Evolutionary conservation across 2,329 filamentous ascomycete genomes (phyloP).

Genomic region (Fusarium sp.): DNA sequence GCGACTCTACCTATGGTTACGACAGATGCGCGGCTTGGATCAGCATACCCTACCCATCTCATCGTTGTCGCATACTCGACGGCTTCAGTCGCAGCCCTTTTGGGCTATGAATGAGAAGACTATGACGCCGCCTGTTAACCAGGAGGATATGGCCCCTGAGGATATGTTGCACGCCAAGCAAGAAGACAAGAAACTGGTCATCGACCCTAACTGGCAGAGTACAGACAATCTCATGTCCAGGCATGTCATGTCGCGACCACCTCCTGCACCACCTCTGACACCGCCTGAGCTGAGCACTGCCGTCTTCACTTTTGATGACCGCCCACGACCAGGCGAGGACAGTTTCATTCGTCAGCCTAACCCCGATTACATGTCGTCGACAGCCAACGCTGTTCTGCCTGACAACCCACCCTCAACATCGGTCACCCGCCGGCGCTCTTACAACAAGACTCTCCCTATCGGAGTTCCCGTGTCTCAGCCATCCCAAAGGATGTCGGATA

Average conservation of each 20-base stretch:
- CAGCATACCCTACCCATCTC: slow-evolving; percentile 34
- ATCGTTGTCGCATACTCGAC: slow-evolving; percentile 31
- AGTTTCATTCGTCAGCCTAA: slow-evolving; percentile 61
- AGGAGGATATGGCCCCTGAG: slow-evolving; percentile 6
- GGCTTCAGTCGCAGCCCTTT: slow-evolving; percentile 29
- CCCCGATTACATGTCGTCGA: slow-evolving; percentile 59
- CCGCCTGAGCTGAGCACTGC: slow-evolving; percentile 57
- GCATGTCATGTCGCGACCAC: slow-evolving; percentile 51
- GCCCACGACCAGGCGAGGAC: slow-evolving; percentile 44
- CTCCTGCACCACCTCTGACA: slow-evolving; percentile 61
- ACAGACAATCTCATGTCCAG: slow-evolving; percentile 43
- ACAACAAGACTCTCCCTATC: slow-evolving; percentile 54
- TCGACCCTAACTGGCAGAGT: slow-evolving; percentile 43
- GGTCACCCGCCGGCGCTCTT: slow-evolving; percentile 55
- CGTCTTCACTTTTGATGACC: slow-evolving; percentile 56
- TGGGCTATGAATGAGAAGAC: slow-evolving; percentile 45
- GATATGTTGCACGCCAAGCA: slow-evolving; percentile 20
- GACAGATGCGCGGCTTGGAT: slow-evolving; percentile 39
- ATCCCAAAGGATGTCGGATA: slow-evolving; percentile 37
- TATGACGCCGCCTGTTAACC: slow-evolving; percentile 7
- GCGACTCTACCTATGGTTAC: slow-evolving; percentile 43
- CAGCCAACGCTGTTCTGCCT: slow-evolving; percentile 43
- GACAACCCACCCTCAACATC: slow-evolving; percentile 46
- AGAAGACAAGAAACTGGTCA: slow-evolving; percentile 33
- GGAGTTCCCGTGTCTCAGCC: slow-evolving; percentile 45